A percentile compares a stretch with the other conserved stretches of the same genome.
phyloP scores from a whole-genome alignment of 805 yeast genomes.

The Candida arabinofermentans region DNA sequence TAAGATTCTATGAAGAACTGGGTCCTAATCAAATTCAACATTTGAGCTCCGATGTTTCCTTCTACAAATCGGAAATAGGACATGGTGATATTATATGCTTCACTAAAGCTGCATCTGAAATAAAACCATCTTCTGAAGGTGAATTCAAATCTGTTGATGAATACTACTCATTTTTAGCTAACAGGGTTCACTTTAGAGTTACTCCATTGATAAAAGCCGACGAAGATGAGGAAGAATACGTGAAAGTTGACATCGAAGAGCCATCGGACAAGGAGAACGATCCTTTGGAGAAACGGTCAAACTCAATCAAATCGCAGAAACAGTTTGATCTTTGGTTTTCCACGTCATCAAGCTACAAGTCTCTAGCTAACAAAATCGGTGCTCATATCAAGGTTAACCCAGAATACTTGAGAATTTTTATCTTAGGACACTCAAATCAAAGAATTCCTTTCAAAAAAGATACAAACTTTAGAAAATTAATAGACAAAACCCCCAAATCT shows the following conservation, averaged over 20 bases:
- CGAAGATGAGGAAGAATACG: constrained; percentile 48
- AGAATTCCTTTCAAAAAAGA: constrained; percentile 43
- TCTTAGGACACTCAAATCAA: constrained; percentile 55
- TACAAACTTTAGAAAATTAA: constrained; percentile 30
- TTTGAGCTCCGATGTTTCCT: constrained; percentile 37
- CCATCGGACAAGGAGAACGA: constrained; percentile 8
- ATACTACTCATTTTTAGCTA: constrained; percentile 51
- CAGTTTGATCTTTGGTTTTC: constrained; percentile 67
- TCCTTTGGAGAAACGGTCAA: constrained; percentile 7
- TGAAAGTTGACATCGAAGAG: constrained; percentile 29
- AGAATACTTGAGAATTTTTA: constrained; percentile 59
- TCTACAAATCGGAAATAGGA: constrained; percentile 53
- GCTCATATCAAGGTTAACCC: constrained; percentile 50
- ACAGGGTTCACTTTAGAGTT: constrained; percentile 58
- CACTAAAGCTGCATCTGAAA: constrained; percentile 17
- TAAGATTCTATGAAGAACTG: constrained; percentile 57
- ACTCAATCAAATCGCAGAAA: constrained; percentile 11
- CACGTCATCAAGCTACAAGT: constrained; percentile 51
- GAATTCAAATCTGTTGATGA: constrained; percentile 37
- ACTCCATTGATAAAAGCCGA: constrained; percentile 38
- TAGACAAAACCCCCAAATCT: constrained; percentile 43
- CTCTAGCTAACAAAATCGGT: constrained; percentile 61
- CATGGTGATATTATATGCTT: constrained; percentile 64
- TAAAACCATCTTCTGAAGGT: neutral
- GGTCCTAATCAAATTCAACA: constrained; percentile 48